Conservation (phyloP, 2,329 filamentous ascomycete genomes). For the Fusarium burgessii region DNA sequence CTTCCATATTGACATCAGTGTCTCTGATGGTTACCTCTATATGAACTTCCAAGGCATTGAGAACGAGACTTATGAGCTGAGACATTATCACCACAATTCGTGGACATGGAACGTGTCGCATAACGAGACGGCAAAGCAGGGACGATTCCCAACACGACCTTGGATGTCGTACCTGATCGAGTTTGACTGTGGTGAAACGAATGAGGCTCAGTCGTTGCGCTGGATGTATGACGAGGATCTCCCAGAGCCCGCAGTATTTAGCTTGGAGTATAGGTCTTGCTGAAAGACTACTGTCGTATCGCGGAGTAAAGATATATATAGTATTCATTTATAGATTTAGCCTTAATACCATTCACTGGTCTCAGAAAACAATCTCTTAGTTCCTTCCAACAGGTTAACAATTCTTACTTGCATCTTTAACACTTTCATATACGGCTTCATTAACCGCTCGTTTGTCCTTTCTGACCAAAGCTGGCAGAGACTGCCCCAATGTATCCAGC, state of each 20-base stretch:
- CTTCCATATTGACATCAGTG: fast-evolving
- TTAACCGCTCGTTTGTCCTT: neutral
- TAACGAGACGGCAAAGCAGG: neutral
- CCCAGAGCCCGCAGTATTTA: no score
- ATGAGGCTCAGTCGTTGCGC: neutral
- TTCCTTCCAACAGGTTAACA: neutral
- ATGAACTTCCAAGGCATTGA: neutral
- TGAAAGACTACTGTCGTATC: no score
- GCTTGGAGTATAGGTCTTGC: no score
- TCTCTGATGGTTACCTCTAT: fast-evolving
- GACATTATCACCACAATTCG: neutral
- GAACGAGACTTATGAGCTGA: neutral
- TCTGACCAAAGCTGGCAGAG: neutral
- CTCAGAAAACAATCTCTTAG: neutral
- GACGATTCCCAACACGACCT: neutral
- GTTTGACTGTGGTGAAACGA: fast-evolving
- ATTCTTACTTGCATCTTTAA: fast-evolving
- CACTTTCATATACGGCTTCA: neutral
- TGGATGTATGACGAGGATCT: neutral
- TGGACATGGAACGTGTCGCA: neutral
- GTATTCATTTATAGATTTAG: no score
- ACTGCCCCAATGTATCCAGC: neutral
- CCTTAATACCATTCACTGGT: no score
- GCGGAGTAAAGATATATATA: no score
- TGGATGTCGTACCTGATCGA: neutral